A percentile compares a stretch with the other conserved stretches of the same genome.
These are phyloP conservation scores for Calendula officinalis DNA, from an alignment of 129 eudicot species.

Conservation along the genomic window DNA sequence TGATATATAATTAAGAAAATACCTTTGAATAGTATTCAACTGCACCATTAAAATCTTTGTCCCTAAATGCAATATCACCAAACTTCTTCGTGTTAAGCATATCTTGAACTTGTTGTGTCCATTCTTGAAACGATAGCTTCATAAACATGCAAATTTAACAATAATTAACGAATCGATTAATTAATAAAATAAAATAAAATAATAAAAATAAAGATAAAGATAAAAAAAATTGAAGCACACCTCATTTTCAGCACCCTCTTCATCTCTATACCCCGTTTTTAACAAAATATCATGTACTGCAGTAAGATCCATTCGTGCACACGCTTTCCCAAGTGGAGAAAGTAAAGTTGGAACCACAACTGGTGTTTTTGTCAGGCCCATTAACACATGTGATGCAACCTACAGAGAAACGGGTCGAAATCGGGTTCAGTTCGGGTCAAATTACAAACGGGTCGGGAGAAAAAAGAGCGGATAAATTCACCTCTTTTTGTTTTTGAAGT, in stretches of 20 bases:
- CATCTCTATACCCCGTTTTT: constrained; percentile 93
- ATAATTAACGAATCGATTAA: too few relatives aligned
- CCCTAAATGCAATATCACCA: constrained; percentile 92
- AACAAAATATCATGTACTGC: constrained; percentile 91
- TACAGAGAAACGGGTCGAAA: constrained; percentile 16
- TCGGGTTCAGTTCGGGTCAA: too few relatives aligned
- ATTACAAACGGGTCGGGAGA: too few relatives aligned
- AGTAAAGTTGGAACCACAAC: constrained; percentile 65
- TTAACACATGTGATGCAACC: constrained; percentile 79
- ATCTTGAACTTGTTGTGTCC: constrained; percentile 99
- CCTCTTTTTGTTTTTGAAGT: constrained; percentile 90
- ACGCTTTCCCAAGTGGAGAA: constrained; percentile 97
- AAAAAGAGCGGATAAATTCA: neutral
- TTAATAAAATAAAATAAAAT: neutral
- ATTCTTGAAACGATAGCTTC: constrained; percentile 98
- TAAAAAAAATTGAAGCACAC: constrained; percentile 30
- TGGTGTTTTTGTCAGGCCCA: constrained; percentile 74
- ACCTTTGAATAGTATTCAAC: constrained; percentile 92
- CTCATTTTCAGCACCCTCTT: constrained; percentile 99
- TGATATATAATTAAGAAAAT: neutral
- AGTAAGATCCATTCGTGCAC: constrained; percentile 93
- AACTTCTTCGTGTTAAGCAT: constrained; percentile 92
- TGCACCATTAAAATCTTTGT: constrained; percentile 84
- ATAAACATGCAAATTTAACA: constrained; percentile 9
- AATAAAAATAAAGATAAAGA: too few relatives aligned